phyloP scores from a whole-genome alignment of 192 early-diverging fungal genomes.

The Coemansia sp. region DNA sequence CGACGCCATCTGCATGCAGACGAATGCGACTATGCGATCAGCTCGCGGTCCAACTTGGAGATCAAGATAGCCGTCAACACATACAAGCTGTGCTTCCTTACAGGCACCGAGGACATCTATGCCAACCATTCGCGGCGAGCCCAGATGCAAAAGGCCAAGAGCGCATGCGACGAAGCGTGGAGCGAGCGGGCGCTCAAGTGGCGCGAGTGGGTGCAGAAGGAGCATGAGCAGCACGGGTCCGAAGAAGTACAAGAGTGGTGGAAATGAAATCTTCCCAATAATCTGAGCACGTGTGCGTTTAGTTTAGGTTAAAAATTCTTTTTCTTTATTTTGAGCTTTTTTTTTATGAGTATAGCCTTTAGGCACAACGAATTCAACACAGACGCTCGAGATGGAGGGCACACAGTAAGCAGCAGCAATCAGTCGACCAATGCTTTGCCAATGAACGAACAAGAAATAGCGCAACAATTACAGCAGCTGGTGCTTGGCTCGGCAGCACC shows the following conservation, averaged over 20 bases:
- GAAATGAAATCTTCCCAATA: conserved; percentile 20
- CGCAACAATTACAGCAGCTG: conserved; percentile 42
- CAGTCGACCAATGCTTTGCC: neutral
- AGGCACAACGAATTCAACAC: neutral
- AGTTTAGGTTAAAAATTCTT: neutral
- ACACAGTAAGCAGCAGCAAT: conserved; percentile 1
- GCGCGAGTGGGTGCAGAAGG: conserved; percentile 38
- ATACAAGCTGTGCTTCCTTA: conserved; percentile 97
- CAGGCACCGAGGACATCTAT: conserved; percentile 89
- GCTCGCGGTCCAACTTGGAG: conserved; percentile 77
- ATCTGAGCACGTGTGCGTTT: neutral
- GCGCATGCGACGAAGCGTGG: conserved; percentile 35
- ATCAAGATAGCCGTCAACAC: conserved; percentile 97
- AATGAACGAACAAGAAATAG: conserved; percentile 18
- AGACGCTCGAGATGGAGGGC: neutral
- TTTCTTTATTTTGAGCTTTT: neutral
- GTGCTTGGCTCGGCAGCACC: conserved; percentile 3
- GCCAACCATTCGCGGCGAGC: conserved; percentile 53
- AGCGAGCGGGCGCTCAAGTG: conserved; percentile 17
- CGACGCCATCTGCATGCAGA: conserved; percentile 54
- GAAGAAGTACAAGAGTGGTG: conserved; percentile 36
- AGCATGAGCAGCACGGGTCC: conserved; percentile 13
- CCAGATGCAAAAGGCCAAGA: conserved; percentile 18
- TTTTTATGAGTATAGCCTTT: conserved; percentile 10
- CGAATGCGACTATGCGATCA: conserved; percentile 57